These are phyloP conservation scores for Euphorbia celastroides DNA, from an alignment of 441 rosid genomes.

Conservation along the genomic window DNA sequence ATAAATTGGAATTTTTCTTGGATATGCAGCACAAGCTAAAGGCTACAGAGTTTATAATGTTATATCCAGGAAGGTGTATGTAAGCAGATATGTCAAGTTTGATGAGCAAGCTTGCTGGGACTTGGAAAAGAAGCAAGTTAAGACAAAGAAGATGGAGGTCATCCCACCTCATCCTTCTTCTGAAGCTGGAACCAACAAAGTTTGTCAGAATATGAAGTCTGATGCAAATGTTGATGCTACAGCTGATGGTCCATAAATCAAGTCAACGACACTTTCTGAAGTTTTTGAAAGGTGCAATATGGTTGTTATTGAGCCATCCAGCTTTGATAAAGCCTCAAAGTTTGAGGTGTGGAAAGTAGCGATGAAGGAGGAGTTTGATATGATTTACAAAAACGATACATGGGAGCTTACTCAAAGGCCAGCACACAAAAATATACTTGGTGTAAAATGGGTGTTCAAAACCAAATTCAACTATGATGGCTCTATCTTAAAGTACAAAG, in stretches of 20 bases:
- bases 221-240: too few species aligned
- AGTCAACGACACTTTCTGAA: too few species aligned
- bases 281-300: too few species aligned
- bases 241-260: too few species aligned
- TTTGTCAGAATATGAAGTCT: too few species aligned
- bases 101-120: background rate
- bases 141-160: too few species aligned
- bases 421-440: background rate
- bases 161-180: too few species aligned
- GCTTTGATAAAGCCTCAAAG: too few species aligned
- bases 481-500: background rate
- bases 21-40: background rate
- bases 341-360: background rate
- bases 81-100: background rate
- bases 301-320: too few species aligned
- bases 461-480: background rate
- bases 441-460: background rate
- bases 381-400: background rate
- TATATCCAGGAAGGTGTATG: background rate
- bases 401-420: background rate
- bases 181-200: too few species aligned
- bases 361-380: constrained; percentile 1
- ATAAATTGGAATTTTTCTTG: background rate
- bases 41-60: background rate
- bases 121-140: background rate